These are phyloP conservation scores for Massarina eburnea DNA, from an alignment of 2,329 filamentous ascomycete genomes.

Conservation along the genomic window DNA sequence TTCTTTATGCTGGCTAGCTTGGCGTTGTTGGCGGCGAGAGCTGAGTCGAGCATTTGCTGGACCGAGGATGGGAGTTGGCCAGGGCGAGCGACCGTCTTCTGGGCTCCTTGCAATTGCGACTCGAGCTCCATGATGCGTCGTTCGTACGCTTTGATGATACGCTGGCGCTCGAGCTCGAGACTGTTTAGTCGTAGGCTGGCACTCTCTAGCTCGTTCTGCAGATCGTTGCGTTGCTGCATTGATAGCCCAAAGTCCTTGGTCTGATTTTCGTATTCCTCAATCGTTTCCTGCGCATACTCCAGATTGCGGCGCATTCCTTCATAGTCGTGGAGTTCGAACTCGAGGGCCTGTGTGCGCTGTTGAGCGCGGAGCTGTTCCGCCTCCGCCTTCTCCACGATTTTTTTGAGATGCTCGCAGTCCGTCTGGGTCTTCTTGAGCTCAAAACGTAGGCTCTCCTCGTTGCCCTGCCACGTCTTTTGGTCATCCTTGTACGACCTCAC, in stretches of 20 bases:
- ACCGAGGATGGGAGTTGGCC: conserved; percentile 43
- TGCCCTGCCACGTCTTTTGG: conserved; percentile 63
- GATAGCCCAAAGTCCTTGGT: conserved; percentile 53
- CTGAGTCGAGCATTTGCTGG: conserved; percentile 52
- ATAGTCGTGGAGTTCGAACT: conserved; percentile 65
- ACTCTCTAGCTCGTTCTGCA: conserved; percentile 61
- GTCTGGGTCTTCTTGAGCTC: conserved; percentile 61
- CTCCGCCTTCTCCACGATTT: conserved; percentile 68
- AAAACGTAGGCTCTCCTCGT: conserved; percentile 58
- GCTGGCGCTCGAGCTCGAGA: conserved; percentile 53
- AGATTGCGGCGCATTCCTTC: conserved; percentile 45
- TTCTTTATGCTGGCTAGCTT: conserved; percentile 55
- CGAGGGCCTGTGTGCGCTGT: conserved; percentile 57
- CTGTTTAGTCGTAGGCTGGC: conserved; percentile 60
- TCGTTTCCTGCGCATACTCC: conserved; percentile 37
- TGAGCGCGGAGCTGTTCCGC: conserved; percentile 60
- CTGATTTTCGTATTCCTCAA: conserved; percentile 32
- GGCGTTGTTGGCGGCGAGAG: conserved; percentile 49
- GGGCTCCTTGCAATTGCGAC: conserved; percentile 27
- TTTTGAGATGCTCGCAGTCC: conserved; percentile 66
- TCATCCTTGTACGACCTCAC: conserved; percentile 69
- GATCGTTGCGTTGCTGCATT: conserved; percentile 59
- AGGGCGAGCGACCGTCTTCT: conserved; percentile 26
- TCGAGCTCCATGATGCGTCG: conserved; percentile 52
- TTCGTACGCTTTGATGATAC: conserved; percentile 51